Conservation (phyloP, 352 stramenopile species). For the Peronospora farinosa region DNA sequence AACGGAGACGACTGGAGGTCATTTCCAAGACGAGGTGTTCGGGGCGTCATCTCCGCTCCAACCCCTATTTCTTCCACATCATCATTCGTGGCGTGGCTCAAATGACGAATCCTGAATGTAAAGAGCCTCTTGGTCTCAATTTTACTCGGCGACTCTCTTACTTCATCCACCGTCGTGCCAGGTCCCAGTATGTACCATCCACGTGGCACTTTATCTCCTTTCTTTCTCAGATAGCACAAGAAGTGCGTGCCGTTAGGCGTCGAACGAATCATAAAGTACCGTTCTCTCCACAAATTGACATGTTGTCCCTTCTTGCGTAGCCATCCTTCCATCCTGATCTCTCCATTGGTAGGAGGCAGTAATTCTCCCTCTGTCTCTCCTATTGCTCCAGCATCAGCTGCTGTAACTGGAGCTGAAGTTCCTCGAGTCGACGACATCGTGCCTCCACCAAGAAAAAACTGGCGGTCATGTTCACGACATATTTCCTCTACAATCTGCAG, state of each 20-base stretch:
- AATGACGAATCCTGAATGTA: conserved; percentile 71
- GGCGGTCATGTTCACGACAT: conserved; percentile 57
- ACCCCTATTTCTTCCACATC: conserved; percentile 38
- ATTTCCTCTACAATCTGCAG: conserved; percentile 71
- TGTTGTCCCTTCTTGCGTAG: conserved; percentile 83
- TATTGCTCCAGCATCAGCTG: conserved; percentile 6
- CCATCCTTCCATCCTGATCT: conserved; percentile 85
- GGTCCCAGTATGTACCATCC: conserved; percentile 77
- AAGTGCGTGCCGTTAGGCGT: conserved; percentile 73
- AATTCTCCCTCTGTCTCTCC: conserved; percentile 8
- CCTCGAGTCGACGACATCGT: conserved; percentile 7
- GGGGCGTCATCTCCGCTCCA: conserved; percentile 18
- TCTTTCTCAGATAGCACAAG: conserved; percentile 79
- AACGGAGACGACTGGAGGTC: conserved; percentile 33
- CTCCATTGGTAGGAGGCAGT: conserved; percentile 29
- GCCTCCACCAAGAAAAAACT: conserved; percentile 13
- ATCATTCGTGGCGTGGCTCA: conserved; percentile 43
- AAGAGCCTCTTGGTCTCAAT: conserved; percentile 86
- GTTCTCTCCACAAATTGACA: conserved; percentile 79
- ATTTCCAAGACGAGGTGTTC: conserved; percentile 17
- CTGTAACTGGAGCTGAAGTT: conserved; percentile 1
- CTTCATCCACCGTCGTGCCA: conserved; percentile 77
- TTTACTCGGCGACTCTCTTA: conserved; percentile 77
- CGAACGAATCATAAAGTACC: conserved; percentile 86
- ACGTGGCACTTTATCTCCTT: conserved; percentile 76